phyloP scores from a whole-genome alignment of 176 grass and related monocot species.

The Hordeum marinum region DNA sequence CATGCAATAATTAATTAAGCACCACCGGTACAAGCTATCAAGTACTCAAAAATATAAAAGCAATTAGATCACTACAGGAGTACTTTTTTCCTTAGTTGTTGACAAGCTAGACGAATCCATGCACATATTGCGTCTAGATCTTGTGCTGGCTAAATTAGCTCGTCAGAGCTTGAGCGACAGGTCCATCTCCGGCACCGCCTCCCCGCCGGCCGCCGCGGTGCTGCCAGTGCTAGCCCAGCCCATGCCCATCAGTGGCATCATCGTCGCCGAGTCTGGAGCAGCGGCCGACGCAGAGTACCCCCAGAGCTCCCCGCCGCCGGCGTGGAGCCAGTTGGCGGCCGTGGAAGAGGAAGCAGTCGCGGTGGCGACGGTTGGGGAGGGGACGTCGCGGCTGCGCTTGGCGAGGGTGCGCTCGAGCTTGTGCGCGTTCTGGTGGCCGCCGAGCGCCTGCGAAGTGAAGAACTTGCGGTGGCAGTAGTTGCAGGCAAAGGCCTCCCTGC shows the following conservation, averaged over 20 bases:
- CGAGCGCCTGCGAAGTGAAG: conserved; percentile 81
- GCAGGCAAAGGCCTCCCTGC: conserved; percentile 56
- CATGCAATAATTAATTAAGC: not conserved
- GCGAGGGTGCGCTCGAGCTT: conserved; percentile 81
- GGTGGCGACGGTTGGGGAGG: not conserved
- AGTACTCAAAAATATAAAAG: too few relatives aligned
- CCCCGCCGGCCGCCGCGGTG: not conserved
- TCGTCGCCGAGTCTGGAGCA: not conserved
- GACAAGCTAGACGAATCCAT: not conserved
- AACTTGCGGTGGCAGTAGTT: conserved; percentile 82
- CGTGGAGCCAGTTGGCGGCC: not conserved
- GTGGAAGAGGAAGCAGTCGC: not conserved
- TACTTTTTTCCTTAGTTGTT: not conserved
- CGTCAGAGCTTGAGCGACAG: conserved; percentile 54
- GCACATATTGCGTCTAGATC: not conserved
- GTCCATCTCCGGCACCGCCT: conserved; percentile 42
- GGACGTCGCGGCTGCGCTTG: conserved; percentile 42
- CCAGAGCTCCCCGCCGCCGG: not conserved
- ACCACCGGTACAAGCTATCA: too few relatives aligned
- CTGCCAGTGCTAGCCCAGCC: not conserved
- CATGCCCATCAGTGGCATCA: not conserved
- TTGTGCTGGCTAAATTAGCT: not conserved
- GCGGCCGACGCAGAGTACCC: not conserved
- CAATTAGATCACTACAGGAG: too few relatives aligned
- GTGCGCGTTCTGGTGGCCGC: conserved; percentile 97